Base-by-base conservation (phyloP, 108 stramenopile species). In the Chaetoceros tenuissimus region DNA sequence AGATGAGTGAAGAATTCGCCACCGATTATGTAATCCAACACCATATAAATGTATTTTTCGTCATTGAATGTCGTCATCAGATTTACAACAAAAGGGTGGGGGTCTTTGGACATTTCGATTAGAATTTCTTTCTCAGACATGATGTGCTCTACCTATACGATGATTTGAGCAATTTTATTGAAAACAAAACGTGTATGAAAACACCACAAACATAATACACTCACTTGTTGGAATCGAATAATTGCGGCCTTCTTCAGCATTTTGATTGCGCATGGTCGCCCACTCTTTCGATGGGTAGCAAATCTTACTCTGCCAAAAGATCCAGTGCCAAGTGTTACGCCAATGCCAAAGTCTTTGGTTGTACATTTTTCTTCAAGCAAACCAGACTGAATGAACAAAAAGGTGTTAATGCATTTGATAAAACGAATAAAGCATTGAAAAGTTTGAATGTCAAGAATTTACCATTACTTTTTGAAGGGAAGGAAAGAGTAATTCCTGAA, bases 11-110 rank as follows among this genome's bases (percentile, higher is more conserved):
- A 85, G 45, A 90, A 57, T 56, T 90, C 89, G 28, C 89, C 89
- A 26, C 88, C 94, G 56, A 87, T 84, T n/a, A 91, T 67, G 28
- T 81, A 75, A 31, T 80, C 68, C 60, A 85, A 53, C 26, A 94
- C 66, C 84, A 94, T 85, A 65, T 81, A 89, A 24, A 87, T 48
- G 46, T 51, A 59, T 30, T 72, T 45, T 8, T 74, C 75, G 54
- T 83, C 78, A 62, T 87, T 73, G 52, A 78, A 87, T 18, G 76
- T 68, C 20, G 63, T 63, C 31, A 79, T 54, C 30, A 91, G 62
- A 59, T 81, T 66, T 28, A 85, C 71, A 23, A 91, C 68, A 46
- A 84, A 84, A 23, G 89, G 89, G 57, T 91, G 89, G 24, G 70
- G 56, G 28, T 77, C 62, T 1, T 54, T 64, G 16, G 62, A 40